These are phyloP conservation scores for Luffa aegyptiaca DNA, from an alignment of 306 rosid species.

Conservation along the genomic window DNA sequence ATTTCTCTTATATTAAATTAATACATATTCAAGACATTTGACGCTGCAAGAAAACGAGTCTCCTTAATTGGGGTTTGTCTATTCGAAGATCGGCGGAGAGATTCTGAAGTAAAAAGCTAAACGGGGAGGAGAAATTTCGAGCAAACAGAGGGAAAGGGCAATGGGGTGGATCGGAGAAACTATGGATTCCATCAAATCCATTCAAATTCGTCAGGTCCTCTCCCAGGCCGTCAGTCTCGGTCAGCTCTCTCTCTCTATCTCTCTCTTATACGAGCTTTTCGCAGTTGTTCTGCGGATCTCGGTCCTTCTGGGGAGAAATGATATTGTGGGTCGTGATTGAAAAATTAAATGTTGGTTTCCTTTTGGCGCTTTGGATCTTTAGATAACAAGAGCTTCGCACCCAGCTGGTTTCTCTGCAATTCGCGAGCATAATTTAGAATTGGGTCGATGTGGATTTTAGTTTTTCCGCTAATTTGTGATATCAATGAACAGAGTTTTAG, in stretches of 20 bases:
- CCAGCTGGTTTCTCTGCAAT: neutral
- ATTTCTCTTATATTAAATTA: neutral
- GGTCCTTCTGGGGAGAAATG: neutral
- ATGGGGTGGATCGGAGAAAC: constrained; percentile 52
- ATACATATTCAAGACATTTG: neutral
- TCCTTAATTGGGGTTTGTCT: neutral
- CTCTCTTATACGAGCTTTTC: neutral
- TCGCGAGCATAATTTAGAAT: neutral
- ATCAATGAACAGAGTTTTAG: neutral
- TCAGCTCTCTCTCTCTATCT: neutral
- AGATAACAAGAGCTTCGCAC: neutral
- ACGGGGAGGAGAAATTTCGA: neutral
- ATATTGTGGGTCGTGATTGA: neutral
- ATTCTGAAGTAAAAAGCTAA: neutral
- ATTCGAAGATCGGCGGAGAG: neutral
- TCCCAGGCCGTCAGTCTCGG: constrained; percentile 44
- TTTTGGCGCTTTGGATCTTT: neutral
- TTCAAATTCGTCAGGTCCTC: constrained; percentile 37
- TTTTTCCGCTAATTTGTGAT: neutral
- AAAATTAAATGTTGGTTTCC: neutral
- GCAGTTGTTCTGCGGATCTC: neutral
- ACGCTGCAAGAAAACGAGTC: neutral
- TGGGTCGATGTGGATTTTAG: neutral
- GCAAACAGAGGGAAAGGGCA: neutral
- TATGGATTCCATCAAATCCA: constrained; percentile 39